Evolutionary conservation across 441 rosid species (phyloP), one percentile per base, ranked within the genome.

Genomic region (Heliophila coronopifolia): DNA sequence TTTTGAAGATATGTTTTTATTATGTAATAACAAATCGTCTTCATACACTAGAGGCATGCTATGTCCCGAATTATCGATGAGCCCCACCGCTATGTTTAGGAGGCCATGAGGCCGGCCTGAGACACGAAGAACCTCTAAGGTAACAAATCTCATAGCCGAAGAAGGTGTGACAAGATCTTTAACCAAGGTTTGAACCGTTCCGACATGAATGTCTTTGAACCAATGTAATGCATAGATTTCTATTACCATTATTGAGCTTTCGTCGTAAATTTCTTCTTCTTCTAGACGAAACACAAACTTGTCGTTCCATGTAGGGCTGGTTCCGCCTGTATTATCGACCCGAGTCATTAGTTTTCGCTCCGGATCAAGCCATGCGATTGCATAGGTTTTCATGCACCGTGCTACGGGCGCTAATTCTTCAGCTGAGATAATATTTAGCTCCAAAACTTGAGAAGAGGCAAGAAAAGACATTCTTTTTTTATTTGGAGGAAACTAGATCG

Each of bases 301-400:
- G 54, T 89, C 94, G 14, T 89, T 89, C 97, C 97, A 89, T 0
- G 91, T 86, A 7, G 97, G 97, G 59, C 75, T 81, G 66, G 60
- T 12, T 51, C 76, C 74, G 40, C 83, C 85, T 5, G 54, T 33
- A 18, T 65, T 53, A 49, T 83, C 86, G n/a, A 83, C 77, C 0
- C 91, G 70, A 3, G 97, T 86, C 8, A 91, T 70, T 16, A 89
- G 88, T 61, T 78, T 86, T 1, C 91, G 76, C 10, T 89, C 75
- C 0, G 84, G 68, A 25, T 86, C 81, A 23, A 89, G 80, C 97
- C 97, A 89, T 4, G 81, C 88, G 1, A 83, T 79, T 0, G 91
- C 97, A 40, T 86, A 89, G 25, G 95, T 72, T 13, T 76, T 70
- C 81, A 81, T 83, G 51, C 73, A 67, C 3, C 88, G 86, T 3